These are phyloP conservation scores for Penicillium pulvis DNA, from an alignment of 495 filamentous ascomycete genomes.

Conservation along the genomic window DNA sequence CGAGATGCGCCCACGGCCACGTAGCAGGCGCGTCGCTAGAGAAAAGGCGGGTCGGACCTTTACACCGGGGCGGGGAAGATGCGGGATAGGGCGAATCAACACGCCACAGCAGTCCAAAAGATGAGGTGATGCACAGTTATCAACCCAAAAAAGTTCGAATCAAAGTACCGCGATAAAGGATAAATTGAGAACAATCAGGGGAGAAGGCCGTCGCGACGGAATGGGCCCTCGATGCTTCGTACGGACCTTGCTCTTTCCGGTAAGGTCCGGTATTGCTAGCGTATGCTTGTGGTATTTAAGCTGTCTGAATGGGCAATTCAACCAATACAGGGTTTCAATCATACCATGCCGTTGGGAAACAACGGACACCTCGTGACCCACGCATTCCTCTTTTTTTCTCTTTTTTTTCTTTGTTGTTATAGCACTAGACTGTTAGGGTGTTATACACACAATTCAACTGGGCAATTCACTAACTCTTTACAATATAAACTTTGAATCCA, in stretches of 20 bases:
- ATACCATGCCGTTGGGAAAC: slow-evolving; percentile 1
- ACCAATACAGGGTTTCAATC: background rate
- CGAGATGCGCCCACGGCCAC: slow-evolving; percentile 45
- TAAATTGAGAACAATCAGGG: slow-evolving; percentile 28
- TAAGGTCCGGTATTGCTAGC: slow-evolving; percentile 21
- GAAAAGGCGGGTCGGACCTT: slow-evolving; percentile 9
- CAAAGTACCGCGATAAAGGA: slow-evolving; percentile 12
- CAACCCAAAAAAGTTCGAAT: slow-evolving; percentile 4
- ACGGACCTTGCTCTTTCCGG: slow-evolving; percentile 30
- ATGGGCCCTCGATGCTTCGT: slow-evolving; percentile 7
- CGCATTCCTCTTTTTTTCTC: background rate
- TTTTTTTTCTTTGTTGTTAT: background rate
- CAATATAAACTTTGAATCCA: no score
- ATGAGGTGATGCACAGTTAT: slow-evolving; percentile 2
- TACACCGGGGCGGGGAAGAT: slow-evolving; percentile 7
- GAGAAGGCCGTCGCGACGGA: slow-evolving; percentile 29
- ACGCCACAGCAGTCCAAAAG: slow-evolving; percentile 2
- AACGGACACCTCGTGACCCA: background rate
- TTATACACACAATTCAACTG: no score
- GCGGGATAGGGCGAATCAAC: slow-evolving; percentile 1
- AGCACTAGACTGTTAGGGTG: no score
- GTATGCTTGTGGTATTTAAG: slow-evolving; percentile 15
- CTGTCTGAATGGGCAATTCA: slow-evolving; percentile 13
- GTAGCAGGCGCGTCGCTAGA: slow-evolving; percentile 50
- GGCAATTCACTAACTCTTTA: no score